These are phyloP conservation scores for Cokeromyces recurvatus DNA, from an alignment of 371 early-diverging fungal genomes.

Conservation along the genomic window DNA sequence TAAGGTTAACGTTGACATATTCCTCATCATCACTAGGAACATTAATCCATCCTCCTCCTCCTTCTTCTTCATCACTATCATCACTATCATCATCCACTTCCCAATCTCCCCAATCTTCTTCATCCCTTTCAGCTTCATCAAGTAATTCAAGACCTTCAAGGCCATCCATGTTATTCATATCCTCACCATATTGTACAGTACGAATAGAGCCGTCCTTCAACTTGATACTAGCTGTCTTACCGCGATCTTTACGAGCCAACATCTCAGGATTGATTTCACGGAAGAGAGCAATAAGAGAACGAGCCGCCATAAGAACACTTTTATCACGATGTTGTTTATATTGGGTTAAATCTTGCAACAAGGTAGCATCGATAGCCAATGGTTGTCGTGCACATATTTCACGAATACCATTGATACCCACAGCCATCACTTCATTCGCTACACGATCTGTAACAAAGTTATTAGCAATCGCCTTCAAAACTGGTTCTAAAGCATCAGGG, in stretches of 20 bases:
- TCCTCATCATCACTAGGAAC: slow-evolving; percentile 48
- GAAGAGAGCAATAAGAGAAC: slow-evolving; percentile 85
- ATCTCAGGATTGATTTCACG: slow-evolving; percentile 92
- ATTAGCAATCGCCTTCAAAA: slow-evolving; percentile 87
- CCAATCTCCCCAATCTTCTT: slow-evolving; percentile 55
- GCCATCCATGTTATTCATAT: slow-evolving; percentile 50
- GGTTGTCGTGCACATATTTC: slow-evolving; percentile 91
- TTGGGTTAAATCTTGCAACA: slow-evolving; percentile 84
- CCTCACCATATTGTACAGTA: slow-evolving; percentile 65
- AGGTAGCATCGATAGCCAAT: slow-evolving; percentile 81
- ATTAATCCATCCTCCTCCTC: slow-evolving; percentile 44
- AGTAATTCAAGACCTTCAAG: slow-evolving; percentile 79
- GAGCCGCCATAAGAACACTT: slow-evolving; percentile 86
- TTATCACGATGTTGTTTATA: slow-evolving; percentile 92
- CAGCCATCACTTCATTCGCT: slow-evolving; percentile 90
- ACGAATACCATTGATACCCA: slow-evolving; percentile 89
- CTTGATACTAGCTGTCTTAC: slow-evolving; percentile 73
- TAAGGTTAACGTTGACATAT: slow-evolving; percentile 35
- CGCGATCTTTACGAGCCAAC: slow-evolving; percentile 88
- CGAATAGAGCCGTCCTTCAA: slow-evolving; percentile 63
- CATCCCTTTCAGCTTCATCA: slow-evolving; percentile 38
- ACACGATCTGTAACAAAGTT: slow-evolving; percentile 92
- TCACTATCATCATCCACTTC: slow-evolving; percentile 59
- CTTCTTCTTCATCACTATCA: slow-evolving; percentile 48
- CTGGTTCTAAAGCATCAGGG: slow-evolving; percentile 83